These are phyloP conservation scores for Arachis stenosperma DNA, from an alignment of 306 rosid species.

Conservation along the genomic window DNA sequence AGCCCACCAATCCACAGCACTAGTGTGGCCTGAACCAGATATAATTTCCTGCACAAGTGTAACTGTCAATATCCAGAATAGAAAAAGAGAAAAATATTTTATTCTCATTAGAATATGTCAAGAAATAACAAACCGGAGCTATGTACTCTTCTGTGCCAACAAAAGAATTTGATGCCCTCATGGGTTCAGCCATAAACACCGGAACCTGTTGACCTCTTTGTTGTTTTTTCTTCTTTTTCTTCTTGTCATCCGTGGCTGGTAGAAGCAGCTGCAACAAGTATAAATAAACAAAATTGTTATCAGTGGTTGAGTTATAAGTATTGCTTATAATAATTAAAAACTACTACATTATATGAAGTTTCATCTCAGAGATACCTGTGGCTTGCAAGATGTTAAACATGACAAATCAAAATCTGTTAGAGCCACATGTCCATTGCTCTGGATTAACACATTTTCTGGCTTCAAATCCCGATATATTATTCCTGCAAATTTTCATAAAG, in stretches of 20 bases:
- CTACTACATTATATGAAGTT: conserved; percentile 1
- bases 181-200: conserved; percentile 94
- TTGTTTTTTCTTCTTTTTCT: conserved; percentile 50
- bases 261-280: conserved; percentile 68
- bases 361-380: conserved; percentile 61
- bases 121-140: conserved; percentile 79
- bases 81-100: not conserved
- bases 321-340: conserved; percentile 21
- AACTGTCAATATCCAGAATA: conserved; percentile 12
- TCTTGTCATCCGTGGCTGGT: conserved; percentile 62
- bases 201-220: conserved; percentile 66
- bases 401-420: conserved; percentile 95
- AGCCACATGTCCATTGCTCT: conserved; percentile 72
- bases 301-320: not conserved
- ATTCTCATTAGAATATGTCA: conserved; percentile 8
- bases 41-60: conserved; percentile 82
- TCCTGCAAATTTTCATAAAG: conserved; percentile 53
- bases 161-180: conserved; percentile 97
- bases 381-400: conserved; percentile 87
- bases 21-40: conserved; percentile 89
- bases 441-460: conserved; percentile 95
- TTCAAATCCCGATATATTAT: conserved; percentile 94
- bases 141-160: conserved; percentile 99
- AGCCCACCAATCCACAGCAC: conserved; percentile 99
- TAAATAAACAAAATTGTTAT: conserved; percentile 15